Conservation (phyloP, 331 rosid species). For the Arachis monticola region DNA sequence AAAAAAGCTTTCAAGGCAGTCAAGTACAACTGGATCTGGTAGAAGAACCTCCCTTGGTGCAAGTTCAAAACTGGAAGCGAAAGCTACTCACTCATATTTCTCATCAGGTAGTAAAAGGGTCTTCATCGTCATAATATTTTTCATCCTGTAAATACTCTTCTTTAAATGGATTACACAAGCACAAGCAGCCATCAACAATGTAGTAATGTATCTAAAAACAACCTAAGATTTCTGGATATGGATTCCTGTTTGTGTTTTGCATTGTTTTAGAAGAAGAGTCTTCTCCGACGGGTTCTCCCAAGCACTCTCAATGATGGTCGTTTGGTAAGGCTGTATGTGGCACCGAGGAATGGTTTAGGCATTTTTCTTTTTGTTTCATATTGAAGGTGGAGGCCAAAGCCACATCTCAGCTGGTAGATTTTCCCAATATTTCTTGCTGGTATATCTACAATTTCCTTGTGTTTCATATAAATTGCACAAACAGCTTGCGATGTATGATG, state of each 20-base stretch:
- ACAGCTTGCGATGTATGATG: slow-evolving; percentile 26
- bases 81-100: slow-evolving; percentile 50
- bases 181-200: not conserved
- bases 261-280: slow-evolving; percentile 56
- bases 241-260: slow-evolving; percentile 42
- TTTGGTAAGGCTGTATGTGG: slow-evolving; percentile 50
- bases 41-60: slow-evolving; percentile 73
- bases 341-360: slow-evolving; percentile 46
- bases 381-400: slow-evolving; percentile 61
- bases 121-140: slow-evolving; percentile 4
- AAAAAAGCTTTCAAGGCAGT: slow-evolving; percentile 73
- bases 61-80: slow-evolving; percentile 66
- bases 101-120: slow-evolving; percentile 62
- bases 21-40: slow-evolving; percentile 67
- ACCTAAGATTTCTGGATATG: slow-evolving; percentile 38
- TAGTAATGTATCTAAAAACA: slow-evolving; percentile 28
- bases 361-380: slow-evolving; percentile 45
- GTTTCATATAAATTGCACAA: slow-evolving; percentile 33
- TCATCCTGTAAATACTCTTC: slow-evolving; percentile 8
- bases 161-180: slow-evolving; percentile 18
- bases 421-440: slow-evolving; percentile 49
- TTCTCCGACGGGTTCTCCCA: slow-evolving; percentile 45
- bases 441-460: slow-evolving; percentile 47
- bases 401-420: slow-evolving; percentile 59
- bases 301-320: slow-evolving; percentile 49